Evolutionary conservation across 805 yeast genomes (phyloP), one percentile per base, ranked within the genome.

Genomic region (Metschnikowia gruessii): DNA sequence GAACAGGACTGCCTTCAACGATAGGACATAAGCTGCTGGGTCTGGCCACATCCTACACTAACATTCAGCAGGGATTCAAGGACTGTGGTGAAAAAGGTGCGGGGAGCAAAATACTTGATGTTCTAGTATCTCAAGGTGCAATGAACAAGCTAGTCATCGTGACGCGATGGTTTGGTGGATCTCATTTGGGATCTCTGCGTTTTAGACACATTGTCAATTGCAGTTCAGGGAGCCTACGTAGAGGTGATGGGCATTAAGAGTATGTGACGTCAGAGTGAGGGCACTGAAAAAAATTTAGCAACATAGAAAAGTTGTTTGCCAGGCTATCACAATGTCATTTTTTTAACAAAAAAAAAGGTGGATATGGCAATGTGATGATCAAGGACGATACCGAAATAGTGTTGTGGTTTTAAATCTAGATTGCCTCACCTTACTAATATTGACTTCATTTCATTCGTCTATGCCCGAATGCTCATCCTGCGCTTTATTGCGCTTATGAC

Each of bases 151-250:
- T 87, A 15, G 75, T 87, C 1, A 81, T 87, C 22, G 94, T 85
- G 0, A 78, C 87, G 0, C 61, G 96, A 49, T 87, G 95, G 95
- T 85, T 84, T 58, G 92, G 92, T 1, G 95, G 95, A 0, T 72
- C 74, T 0, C 87, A 86, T 3, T 59, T 87, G 34, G 95, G 95
- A 0, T 74, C 87, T 4, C 74, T 80, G 19, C 63, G 96, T 45
- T 87, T 87, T 57, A 71, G 87, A 48, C 83, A 81, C 54, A 86
- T 87, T 4, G 74, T 80, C 40, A 71, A 75, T 21, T 78, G 76
- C 12, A 83, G 82, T 0, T 65, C 69, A 13, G 82, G 80, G 46
- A 77, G 82, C 33, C 56, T 83, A 26, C 56, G 59, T 16, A 43
- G 35, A 19, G 42, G 36, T n/a, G 34, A 15, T 7, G 28, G 28